Evolutionary conservation across 2,329 filamentous ascomycete genomes (phyloP).

Genomic region (Pseudocercospora fuligena): DNA sequence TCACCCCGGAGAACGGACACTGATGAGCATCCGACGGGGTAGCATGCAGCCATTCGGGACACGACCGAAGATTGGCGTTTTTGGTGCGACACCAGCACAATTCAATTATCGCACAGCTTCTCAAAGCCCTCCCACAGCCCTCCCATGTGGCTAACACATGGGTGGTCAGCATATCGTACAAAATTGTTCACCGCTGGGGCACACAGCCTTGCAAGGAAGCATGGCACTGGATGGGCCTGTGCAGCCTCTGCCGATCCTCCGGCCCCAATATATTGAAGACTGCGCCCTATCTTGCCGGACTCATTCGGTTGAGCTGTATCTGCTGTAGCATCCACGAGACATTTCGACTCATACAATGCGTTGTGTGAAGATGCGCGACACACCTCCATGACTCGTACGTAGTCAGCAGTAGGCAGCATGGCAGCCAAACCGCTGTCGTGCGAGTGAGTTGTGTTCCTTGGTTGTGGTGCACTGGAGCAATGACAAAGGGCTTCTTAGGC

Average conservation of each 20-base stretch:
- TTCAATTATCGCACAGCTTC: not conserved
- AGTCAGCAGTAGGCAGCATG: not conserved
- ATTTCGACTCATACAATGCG: not conserved
- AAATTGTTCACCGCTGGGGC: not conserved
- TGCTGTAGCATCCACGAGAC: not conserved
- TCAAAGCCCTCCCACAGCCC: not conserved
- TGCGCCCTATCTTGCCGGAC: not conserved
- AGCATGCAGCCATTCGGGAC: constrained; percentile 9
- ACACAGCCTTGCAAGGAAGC: not conserved
- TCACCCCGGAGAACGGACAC: not conserved
- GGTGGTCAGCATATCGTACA: not conserved
- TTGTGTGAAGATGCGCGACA: not conserved
- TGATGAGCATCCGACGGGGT: not conserved
- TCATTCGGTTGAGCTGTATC: constrained; percentile 1
- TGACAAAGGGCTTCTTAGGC: no score
- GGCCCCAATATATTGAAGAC: not conserved
- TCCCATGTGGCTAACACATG: constrained; percentile 10
- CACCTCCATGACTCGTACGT: not conserved
- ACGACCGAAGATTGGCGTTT: constrained; percentile 6
- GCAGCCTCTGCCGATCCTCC: not conserved
- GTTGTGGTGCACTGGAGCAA: not conserved
- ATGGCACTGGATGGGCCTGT: no score
- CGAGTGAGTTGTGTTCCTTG: not conserved
- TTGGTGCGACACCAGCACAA: constrained; percentile 5
- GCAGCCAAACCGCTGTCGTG: not conserved